Evolutionary conservation across 306 rosid species (phyloP), one percentile per base, ranked within the genome.

Genomic region (Psophocarpus tetragonolobus): DNA sequence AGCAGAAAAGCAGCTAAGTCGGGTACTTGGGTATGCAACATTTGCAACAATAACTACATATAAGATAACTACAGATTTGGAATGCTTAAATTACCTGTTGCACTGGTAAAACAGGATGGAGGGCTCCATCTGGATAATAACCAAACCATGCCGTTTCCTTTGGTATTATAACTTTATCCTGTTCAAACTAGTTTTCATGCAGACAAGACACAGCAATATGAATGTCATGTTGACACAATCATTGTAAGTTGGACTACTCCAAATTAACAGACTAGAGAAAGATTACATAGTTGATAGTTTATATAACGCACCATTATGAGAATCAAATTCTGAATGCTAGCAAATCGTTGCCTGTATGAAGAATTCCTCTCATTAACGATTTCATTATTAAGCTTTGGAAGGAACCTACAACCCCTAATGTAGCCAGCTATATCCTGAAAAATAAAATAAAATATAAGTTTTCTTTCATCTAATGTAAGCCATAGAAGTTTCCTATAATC

Each of bases 311-410:
- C 98, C 98, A 90, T 93, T 39, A 93, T 87, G 64, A 91, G 88
- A 38, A 93, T 82, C 85, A 93, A 81, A 78, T 83, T 90, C 71
- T 91, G 82, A 71, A 93, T 66, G 91, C 96, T 93, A n/a, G 89
- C 45, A 71, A 93, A 91, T 73, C 96, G 85, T 73, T 87, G 84
- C 84, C 62, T 88, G 84, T 88, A 93, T 2, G 89, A 91, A 13
- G 85, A 68, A 69, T 91, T 93, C 71, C 84, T 90, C 32, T 23
- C 35, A 38, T n/a, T 53, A 10, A 14, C 17, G 56, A 83, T 85
- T 86, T 93, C 98, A 27, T 93, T 93, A 71, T 93, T 93, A 61
- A 93, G 93, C 83, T 84, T 83, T 10, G 97, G 98, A 68, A 93
- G 98, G 81, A 87, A 93, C 62, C 10, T 86, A 66, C 97, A 91